A percentile compares a stretch with the other conserved stretches of the same genome.
These are phyloP conservation scores for Podila horticola DNA, from an alignment of 192 early-diverging fungal species.

Conservation along the genomic window DNA sequence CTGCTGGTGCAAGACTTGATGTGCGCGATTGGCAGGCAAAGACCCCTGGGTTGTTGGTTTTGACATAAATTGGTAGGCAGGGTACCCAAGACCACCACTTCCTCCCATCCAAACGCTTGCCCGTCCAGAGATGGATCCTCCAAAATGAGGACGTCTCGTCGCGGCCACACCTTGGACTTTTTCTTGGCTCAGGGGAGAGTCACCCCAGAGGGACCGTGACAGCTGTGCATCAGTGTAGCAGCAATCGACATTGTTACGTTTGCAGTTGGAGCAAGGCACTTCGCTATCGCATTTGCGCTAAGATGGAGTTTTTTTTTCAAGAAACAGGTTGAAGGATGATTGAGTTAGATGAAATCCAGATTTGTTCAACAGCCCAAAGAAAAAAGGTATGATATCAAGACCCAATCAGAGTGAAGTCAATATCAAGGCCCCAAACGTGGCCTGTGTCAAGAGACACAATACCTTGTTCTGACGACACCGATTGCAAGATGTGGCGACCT, in stretches of 20 bases:
- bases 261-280: constrained; percentile 48
- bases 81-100: too few species aligned
- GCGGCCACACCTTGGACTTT: constrained; percentile 31
- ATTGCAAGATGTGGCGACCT: constrained; percentile 50
- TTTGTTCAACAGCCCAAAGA: too few species aligned
- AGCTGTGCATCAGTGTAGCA: constrained; percentile 48
- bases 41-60: not conserved
- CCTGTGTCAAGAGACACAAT: not conserved
- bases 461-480: constrained; percentile 52
- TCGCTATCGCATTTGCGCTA: constrained; percentile 49
- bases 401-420: too few species aligned
- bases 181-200: constrained; percentile 40
- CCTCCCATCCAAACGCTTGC: too few species aligned
- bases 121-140: not conserved
- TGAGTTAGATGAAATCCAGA: not conserved
- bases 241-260: constrained; percentile 48
- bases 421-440: too few species aligned
- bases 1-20: constrained; percentile 12
- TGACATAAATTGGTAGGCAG: too few species aligned
- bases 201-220: constrained; percentile 47
- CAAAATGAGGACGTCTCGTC: not conserved
- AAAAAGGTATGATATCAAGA: not conserved
- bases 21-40: not conserved
- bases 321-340: too few species aligned
- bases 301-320: not conserved